phyloP scores from a whole-genome alignment of 768 basidiomycete genomes.

The Fomitopsis pulvina region DNA sequence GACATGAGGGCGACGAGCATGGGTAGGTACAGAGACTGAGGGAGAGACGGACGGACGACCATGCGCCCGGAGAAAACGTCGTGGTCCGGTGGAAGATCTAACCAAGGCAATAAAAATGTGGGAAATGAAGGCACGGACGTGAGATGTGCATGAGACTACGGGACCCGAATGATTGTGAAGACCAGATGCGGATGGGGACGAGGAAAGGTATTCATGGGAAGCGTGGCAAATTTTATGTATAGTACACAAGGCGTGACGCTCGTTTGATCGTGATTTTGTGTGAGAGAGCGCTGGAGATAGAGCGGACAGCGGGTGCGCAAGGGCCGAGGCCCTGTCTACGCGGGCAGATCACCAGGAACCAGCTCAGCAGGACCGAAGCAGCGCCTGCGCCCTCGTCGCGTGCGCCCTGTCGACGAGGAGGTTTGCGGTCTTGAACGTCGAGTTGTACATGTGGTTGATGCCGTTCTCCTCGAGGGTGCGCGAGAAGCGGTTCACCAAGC shows the following conservation, averaged over 20 bases:
- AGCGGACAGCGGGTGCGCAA: not conserved
- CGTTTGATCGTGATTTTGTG: not conserved
- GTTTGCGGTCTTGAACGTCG: constrained; percentile 81
- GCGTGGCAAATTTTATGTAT: not conserved
- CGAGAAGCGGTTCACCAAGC: constrained; percentile 72
- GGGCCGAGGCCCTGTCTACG: not conserved
- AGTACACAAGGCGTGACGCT: not conserved
- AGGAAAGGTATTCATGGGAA: not conserved
- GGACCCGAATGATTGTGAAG: not conserved
- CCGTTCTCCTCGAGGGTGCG: constrained; percentile 63
- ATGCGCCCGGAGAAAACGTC: not conserved
- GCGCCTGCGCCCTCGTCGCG: constrained; percentile 47
- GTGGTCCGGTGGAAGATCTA: not conserved
- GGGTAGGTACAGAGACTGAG: not conserved
- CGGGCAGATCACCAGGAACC: not conserved
- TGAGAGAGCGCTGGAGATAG: not conserved
- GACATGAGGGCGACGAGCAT: not conserved
- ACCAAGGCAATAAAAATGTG: not conserved
- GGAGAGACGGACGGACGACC: not conserved
- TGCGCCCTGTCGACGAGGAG: constrained; percentile 61
- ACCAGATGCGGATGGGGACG: not conserved
- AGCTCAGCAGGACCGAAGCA: constrained; percentile 50
- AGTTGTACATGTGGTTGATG: constrained; percentile 81
- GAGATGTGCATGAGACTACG: not conserved
- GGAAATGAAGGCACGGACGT: not conserved